Conservation (phyloP, 306 rosid genomes). For the Castanospermum australe region DNA sequence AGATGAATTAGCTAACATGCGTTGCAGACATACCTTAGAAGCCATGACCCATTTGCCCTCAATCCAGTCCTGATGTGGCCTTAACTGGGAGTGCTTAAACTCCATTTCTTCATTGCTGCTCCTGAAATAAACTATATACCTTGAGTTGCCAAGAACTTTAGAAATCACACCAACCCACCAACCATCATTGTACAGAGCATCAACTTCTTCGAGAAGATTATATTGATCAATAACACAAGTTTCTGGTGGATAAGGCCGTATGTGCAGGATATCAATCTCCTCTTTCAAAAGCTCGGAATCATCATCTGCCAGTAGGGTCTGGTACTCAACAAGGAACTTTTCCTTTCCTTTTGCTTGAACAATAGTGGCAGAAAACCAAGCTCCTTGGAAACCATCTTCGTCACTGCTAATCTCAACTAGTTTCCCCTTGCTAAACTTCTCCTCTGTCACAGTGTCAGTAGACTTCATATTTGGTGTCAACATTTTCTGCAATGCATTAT, state of each 20-base stretch:
- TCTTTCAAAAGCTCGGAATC: conserved; percentile 44
- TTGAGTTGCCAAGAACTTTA: conserved; percentile 42
- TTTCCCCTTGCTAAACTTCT: conserved; percentile 34
- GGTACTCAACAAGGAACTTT: conserved; percentile 44
- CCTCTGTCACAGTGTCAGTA: neutral
- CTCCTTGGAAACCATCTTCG: conserved; percentile 74
- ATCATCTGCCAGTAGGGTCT: conserved; percentile 48
- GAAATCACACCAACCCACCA: conserved; percentile 80
- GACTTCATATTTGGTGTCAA: conserved; percentile 9
- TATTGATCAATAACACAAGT: conserved; percentile 26
- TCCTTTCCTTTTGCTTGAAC: conserved; percentile 29
- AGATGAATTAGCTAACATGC: neutral
- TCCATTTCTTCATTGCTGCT: conserved; percentile 39
- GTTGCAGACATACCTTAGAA: conserved; percentile 51
- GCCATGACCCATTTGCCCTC: conserved; percentile 54
- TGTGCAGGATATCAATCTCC: conserved; percentile 41
- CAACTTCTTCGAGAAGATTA: conserved; percentile 49
- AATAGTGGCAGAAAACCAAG: conserved; percentile 67
- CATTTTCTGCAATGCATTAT: conserved; percentile 14
- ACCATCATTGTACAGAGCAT: conserved; percentile 59
- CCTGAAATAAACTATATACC: conserved; percentile 55
- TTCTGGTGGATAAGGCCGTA: conserved; percentile 64
- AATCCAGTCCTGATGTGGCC: conserved; percentile 64
- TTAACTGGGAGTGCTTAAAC: conserved; percentile 46
- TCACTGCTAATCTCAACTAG: conserved; percentile 66